Conservation (phyloP, 2,329 filamentous ascomycete genomes). For the Exophiala aquamarina region DNA sequence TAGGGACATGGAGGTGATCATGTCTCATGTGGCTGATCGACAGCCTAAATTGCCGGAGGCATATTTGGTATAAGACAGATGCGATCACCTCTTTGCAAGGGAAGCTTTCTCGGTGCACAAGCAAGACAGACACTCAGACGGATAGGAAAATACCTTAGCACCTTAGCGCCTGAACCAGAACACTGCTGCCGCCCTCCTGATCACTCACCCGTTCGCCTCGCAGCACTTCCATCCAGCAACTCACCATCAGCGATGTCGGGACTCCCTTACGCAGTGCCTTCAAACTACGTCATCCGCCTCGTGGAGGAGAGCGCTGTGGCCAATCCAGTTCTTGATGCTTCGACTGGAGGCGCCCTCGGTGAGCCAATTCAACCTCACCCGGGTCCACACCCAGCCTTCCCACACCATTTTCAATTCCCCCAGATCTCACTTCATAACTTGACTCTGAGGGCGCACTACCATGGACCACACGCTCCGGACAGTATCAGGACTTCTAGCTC, state of each 20-base stretch:
- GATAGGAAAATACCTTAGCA: too few relatives aligned
- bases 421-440: conserved; percentile 19
- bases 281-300: conserved; percentile 23
- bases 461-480: conserved; percentile 18
- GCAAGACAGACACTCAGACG: too few relatives aligned
- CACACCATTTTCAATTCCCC: conserved; percentile 23
- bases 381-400: conserved; percentile 18
- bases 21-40: too few relatives aligned
- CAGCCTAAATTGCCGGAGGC: too few relatives aligned
- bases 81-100: too few relatives aligned
- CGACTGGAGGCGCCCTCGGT: background rate
- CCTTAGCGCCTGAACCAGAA: too few relatives aligned
- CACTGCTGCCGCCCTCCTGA: too few relatives aligned
- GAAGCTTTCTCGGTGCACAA: too few relatives aligned
- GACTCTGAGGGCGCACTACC: conserved; percentile 21
- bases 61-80: too few relatives aligned
- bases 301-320: conserved; percentile 14
- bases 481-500: conserved; percentile 12
- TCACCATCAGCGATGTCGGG: conserved; percentile 7
- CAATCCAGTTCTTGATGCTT: background rate
- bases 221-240: too few relatives aligned
- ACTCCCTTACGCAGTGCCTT: conserved; percentile 20
- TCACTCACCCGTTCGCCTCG: too few relatives aligned
- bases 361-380: conserved; percentile 21
- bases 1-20: too few relatives aligned